Base-by-base conservation (phyloP, 345 rosid species). In the Erysimum cheiranthoides region DNA sequence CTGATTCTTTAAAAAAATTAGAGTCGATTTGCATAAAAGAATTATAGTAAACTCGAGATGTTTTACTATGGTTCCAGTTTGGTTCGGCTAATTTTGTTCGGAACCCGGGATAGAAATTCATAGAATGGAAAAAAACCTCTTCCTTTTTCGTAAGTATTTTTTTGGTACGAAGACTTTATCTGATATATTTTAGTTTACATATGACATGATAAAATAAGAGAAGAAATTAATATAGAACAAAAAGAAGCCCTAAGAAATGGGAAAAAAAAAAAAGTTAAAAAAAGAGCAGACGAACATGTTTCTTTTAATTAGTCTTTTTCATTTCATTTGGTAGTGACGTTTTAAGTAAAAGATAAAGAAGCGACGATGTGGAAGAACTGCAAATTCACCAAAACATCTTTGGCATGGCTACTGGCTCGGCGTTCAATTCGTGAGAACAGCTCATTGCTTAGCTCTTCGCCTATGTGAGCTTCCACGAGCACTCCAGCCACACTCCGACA, bases 281-380 rank as follows among this genome's bases (percentile, higher is more conserved):
- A 66, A 45, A 50, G 21, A 69, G 16, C 52, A 77, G 52, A 35
- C 18, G 66, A 76, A 31, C 59, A 61, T 17, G 31, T 39, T 51
- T 61, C 35, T 51, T 63, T 31, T 63, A 38, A 76, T 53, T 34
- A 53, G 57, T 28, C 35, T 4, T 54, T n/a, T 8, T 57, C 21
- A 14, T 17, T 7, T 25, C 40, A 21, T 7, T 46, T 18, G 43
- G 11, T 43, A 17, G 49, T 68, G 82, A 61, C 76, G 10, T 36
- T 16, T 46, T 77, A 85, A 64, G 79, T 82, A 67, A 87, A 68
- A 71, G 96, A 86, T 49, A 94, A 89, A 4, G 96, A 93, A 9
- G 96, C 97, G 38, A 91, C 96, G 4, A 93, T 89, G 66, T 91
- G 98, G 49, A 78, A 90, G 80, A 94, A 92, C 43, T 94, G 96